phyloP scores from a whole-genome alignment of 805 yeast genomes.

The Yamadazyma takamatsuzukensis region DNA sequence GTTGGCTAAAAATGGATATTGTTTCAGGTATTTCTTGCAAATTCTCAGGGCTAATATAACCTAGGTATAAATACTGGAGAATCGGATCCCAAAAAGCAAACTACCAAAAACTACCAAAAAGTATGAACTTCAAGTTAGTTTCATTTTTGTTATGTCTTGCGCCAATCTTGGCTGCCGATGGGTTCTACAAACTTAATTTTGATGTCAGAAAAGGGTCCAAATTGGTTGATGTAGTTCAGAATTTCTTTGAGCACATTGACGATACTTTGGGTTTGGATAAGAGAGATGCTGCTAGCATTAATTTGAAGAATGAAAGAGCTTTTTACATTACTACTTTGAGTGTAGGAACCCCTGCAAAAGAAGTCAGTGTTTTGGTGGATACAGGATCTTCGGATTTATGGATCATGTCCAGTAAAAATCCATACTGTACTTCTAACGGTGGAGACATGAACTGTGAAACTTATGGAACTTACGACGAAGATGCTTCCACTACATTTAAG shows the following conservation, averaged over 20 bases:
- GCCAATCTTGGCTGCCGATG: conserved; percentile 14
- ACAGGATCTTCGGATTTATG: conserved; percentile 44
- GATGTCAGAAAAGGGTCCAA: conserved; percentile 20
- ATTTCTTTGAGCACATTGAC: conserved; percentile 9
- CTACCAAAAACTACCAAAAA: too few species aligned
- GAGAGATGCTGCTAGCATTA: conserved; percentile 8
- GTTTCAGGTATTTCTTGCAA: too few species aligned
- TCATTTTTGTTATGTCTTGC: too few species aligned
- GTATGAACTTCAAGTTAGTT: too few species aligned
- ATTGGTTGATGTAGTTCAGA: conserved; percentile 15
- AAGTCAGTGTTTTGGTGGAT: conserved; percentile 32
- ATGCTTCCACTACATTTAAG: conserved; percentile 28
- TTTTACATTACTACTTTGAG: conserved; percentile 26
- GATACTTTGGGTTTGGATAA: conserved; percentile 3
- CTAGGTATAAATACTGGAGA: too few species aligned
- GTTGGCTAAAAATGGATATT: too few species aligned
- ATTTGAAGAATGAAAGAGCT: conserved; percentile 20
- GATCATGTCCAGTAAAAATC: conserved; percentile 30
- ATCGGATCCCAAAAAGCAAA: too few species aligned
- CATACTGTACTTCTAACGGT: conserved; percentile 20
- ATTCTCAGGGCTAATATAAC: too few species aligned
- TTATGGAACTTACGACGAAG: conserved; percentile 36
- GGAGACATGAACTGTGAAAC: conserved; percentile 19
- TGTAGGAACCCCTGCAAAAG: conserved; percentile 26
- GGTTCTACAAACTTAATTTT: conserved; percentile 21